Evolutionary conservation across 805 yeast genomes (phyloP), one percentile per base, ranked within the genome.

Genomic region (Hanseniaspora mollemarum): DNA sequence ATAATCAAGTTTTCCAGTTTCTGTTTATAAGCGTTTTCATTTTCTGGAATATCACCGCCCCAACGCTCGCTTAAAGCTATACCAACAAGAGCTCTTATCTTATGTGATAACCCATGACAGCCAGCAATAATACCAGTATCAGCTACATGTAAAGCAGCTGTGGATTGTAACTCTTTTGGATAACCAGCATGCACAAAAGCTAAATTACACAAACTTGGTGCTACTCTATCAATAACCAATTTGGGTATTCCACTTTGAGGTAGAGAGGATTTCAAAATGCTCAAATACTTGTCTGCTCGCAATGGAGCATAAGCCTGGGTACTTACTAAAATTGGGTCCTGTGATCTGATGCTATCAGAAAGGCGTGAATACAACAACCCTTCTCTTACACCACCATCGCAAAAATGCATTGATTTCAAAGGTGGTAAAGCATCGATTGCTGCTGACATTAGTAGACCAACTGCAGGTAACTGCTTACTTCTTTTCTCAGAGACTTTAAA

Each of bases 351-450:
- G 33, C 71, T 71, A 19, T 72, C 66, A 19, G 86, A 78, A 32
- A 83, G 66, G 58, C 74, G 73, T 6, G 83, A 76, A 60, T 77
- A 83, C 33, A 83, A 59, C 1, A 80, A 78, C 54, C 90, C 90
- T 65, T 83, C 90, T 57, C 90, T 70, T 21, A 82, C 81, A 53
- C 87, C 87, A 55, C 87, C 87, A 61, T 82, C 87, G 52, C 80
- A 73, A 61, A 83, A 83, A 57, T 80, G 77, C 25, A 83, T 72
- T 2, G 81, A 74, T 56, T 76, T 76, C 38, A 81, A 70, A 32
- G 67, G 68, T 16, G 87, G 86, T 32, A 81, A 63, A 0, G 79
- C 72, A 53, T 76, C 79, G 58, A 78, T 72, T 0, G 81, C 78
- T 0, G 83, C 84, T 31, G 78, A 71, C 54, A 80, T 67, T 15